Conservation (phyloP, 805 yeast species). For the Candida sakaeoensis region DNA sequence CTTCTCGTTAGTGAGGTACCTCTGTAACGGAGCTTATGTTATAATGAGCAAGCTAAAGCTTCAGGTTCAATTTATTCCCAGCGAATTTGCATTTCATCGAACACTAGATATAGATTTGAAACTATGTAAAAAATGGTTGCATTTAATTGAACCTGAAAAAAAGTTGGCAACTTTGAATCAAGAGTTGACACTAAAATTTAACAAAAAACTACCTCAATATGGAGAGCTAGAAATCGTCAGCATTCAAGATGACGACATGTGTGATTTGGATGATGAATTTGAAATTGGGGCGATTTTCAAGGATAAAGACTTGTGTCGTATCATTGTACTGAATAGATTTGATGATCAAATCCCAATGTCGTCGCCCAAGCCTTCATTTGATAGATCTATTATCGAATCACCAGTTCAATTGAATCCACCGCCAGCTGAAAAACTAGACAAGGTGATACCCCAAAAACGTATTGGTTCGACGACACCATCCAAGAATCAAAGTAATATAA, state of each 20-base stretch:
- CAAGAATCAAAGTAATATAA: not conserved
- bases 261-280: conserved; percentile 81
- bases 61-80: conserved; percentile 34
- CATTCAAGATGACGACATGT: conserved; percentile 62
- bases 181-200: conserved; percentile 35
- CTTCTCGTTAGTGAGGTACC: not conserved
- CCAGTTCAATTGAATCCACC: conserved; percentile 20
- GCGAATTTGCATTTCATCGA: conserved; percentile 15
- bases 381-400: conserved; percentile 1
- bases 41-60: not conserved
- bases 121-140: conserved; percentile 52
- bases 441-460: conserved; percentile 28
- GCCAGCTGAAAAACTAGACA: conserved; percentile 20
- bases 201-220: conserved; percentile 13
- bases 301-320: conserved; percentile 30
- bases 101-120: conserved; percentile 20
- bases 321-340: conserved; percentile 28
- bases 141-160: conserved; percentile 50
- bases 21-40: no score
- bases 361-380: not conserved
- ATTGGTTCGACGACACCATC: conserved; percentile 4
- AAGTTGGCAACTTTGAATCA: conserved; percentile 47
- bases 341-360: not conserved
- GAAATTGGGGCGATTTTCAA: conserved; percentile 60
- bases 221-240: conserved; percentile 44